These are phyloP conservation scores for Barnettozyma vustinii DNA, from an alignment of 805 yeast genomes.

Conservation along the genomic window DNA sequence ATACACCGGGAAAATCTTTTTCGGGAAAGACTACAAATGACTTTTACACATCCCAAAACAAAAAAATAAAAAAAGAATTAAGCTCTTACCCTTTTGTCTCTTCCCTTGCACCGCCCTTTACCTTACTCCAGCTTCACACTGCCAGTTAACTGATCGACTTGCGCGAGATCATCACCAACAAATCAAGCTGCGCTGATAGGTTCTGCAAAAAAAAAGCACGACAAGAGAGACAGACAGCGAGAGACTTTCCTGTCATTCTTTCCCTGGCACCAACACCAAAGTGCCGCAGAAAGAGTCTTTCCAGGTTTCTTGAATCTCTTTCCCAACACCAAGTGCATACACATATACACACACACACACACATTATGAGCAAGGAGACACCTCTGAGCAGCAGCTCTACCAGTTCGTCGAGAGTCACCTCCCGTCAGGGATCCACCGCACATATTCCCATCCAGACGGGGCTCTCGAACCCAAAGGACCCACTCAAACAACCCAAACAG, in stretches of 20 bases:
- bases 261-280: background rate
- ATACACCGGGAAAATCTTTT: background rate
- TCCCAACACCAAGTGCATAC: no score
- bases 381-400: background rate
- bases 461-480: conserved; percentile 9
- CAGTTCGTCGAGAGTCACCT: background rate
- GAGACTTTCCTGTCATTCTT: background rate
- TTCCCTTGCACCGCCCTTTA: background rate
- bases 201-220: no score
- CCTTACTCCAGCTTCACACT: background rate
- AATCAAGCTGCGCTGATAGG: background rate
- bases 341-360: no score
- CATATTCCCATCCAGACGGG: conserved; percentile 10
- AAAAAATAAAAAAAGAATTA: background rate
- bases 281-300: background rate
- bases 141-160: background rate
- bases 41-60: background rate
- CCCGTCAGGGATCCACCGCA: conserved; percentile 4
- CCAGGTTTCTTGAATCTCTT: no score
- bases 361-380: background rate
- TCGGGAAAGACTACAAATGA: background rate
- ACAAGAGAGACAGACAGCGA: background rate
- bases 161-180: background rate
- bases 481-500: conserved; percentile 14
- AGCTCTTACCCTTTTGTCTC: background rate